Base-by-base conservation (phyloP, 208 protist species). In the Hexamita inflata region DNA sequence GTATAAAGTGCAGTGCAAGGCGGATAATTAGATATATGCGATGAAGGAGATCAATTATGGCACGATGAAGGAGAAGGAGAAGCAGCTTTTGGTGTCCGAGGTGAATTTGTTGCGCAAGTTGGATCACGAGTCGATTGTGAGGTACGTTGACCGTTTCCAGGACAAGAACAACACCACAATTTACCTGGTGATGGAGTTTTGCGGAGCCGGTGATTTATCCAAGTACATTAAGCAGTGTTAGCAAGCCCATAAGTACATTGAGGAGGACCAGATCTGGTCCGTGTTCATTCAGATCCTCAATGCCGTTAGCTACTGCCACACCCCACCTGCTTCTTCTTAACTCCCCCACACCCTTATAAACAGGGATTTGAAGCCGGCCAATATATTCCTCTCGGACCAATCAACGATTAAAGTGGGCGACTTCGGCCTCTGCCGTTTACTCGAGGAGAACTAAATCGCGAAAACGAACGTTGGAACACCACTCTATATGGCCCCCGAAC, bases 401-500 rank as follows among this genome's bases (percentile, higher is more conserved):
- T 49, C 74, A 39, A 19, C n/a, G 0, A 77, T 79, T 0, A 79
- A 82, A 30, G 29, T 85, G 35, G 80, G 76, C 61, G 82, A 85
- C 64, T 85, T 85, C 65, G 82, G 82, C 7, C 68, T 75, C 68
- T 57, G 45, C 68, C 9, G 68, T 11, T 11, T 32, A 2, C 53
- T 75, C 2, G 68, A 39, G 7, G 26, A 75, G 15, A 13, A 57
- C 11, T 59, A 11, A 15, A 58, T 75, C 28, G 68, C 68, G 7
- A 75, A 75, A 34, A 75, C 68, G 11, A 75, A 75, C 53, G 68
- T 75, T 11, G 68, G 68, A 24, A 75, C 68, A 7, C 68, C 68
- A 7, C 68, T 75, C 75, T 95, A 94, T 78, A 88, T 95, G 2
- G 92, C 89, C 0, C 92, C 92, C 0, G 92, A 95, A 79, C 90